These are phyloP conservation scores for Mycena olivaceomarginata DNA, from an alignment of 768 basidiomycete genomes.

Conservation along the genomic window DNA sequence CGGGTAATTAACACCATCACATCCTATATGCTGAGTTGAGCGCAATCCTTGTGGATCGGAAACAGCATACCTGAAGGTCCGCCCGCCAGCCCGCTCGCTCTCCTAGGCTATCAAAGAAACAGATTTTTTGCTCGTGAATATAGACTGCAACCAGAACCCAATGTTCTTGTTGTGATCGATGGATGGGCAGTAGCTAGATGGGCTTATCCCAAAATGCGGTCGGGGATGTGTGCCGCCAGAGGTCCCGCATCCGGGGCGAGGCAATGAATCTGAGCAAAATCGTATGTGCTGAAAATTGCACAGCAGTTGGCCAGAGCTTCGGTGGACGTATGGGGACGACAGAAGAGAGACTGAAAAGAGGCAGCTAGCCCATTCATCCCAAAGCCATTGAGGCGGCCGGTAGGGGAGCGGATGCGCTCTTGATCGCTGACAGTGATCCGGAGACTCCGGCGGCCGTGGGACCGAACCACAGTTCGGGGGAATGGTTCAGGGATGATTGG, in stretches of 20 bases:
- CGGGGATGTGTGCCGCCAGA: conserved; percentile 46
- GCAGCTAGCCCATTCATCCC: conserved; percentile 51
- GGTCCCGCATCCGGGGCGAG: conserved; percentile 27
- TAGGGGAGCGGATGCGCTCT: conserved; percentile 40
- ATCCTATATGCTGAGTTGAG: conserved; percentile 7
- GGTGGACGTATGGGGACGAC: not conserved
- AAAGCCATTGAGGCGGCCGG: conserved; percentile 48
- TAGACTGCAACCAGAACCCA: conserved; percentile 55
- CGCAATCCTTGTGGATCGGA: too few relatives aligned
- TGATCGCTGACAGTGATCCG: not conserved
- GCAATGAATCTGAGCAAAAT: conserved; percentile 44
- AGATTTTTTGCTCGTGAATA: conserved; percentile 35
- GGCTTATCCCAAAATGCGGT: conserved; percentile 54
- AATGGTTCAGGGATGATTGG: not conserved
- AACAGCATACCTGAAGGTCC: conserved; percentile 30
- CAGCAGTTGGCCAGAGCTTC: not conserved
- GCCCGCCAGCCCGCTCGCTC: conserved; percentile 16
- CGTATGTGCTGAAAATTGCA: conserved; percentile 43
- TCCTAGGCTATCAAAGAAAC: conserved; percentile 57
- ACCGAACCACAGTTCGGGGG: not conserved
- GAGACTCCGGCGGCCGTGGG: not conserved
- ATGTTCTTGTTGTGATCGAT: conserved; percentile 48
- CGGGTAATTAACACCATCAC: conserved; percentile 40
- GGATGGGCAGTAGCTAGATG: conserved; percentile 61
- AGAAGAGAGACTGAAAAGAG: conserved; percentile 38